A percentile compares a stretch with the other conserved stretches of the same genome.
These are phyloP conservation scores for Hibiscus trionum DNA, from an alignment of 345 rosid genomes.

Conservation along the genomic window DNA sequence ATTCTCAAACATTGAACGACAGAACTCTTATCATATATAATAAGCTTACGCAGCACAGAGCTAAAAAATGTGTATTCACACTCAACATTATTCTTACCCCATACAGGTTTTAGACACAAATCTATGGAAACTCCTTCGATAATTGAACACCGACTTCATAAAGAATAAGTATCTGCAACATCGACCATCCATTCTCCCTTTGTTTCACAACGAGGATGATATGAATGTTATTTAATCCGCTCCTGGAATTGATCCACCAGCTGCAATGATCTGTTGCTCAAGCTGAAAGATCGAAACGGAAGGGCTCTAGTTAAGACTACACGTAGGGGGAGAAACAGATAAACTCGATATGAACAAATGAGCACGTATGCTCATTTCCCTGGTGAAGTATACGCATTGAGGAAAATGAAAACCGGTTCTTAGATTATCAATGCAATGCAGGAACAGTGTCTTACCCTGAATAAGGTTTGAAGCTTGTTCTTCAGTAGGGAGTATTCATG, in stretches of 20 bases:
- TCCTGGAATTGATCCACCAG: constrained; percentile 47
- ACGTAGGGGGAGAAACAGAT: neutral
- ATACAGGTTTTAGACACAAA: neutral
- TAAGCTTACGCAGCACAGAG: no score
- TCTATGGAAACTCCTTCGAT: neutral
- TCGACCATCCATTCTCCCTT: neutral
- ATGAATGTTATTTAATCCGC: constrained; percentile 1
- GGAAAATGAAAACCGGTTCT: neutral
- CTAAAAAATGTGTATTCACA: neutral
- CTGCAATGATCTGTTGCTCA: constrained; percentile 59
- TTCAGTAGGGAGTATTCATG: constrained; percentile 48
- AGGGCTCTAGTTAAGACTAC: neutral
- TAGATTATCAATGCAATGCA: neutral
- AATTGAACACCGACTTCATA: no score
- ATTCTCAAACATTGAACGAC: neutral
- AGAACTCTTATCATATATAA: no score
- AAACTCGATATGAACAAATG: neutral
- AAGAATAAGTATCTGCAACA: neutral
- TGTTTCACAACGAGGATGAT: neutral
- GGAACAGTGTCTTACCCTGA: constrained; percentile 22
- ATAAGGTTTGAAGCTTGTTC: constrained; percentile 56
- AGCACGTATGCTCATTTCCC: neutral
- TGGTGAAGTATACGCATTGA: neutral
- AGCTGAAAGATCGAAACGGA: constrained; percentile 28
- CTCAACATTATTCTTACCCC: neutral